Evolutionary conservation across 257 asterid species (phyloP).

Genomic region (Jacaranda mimosifolia): DNA sequence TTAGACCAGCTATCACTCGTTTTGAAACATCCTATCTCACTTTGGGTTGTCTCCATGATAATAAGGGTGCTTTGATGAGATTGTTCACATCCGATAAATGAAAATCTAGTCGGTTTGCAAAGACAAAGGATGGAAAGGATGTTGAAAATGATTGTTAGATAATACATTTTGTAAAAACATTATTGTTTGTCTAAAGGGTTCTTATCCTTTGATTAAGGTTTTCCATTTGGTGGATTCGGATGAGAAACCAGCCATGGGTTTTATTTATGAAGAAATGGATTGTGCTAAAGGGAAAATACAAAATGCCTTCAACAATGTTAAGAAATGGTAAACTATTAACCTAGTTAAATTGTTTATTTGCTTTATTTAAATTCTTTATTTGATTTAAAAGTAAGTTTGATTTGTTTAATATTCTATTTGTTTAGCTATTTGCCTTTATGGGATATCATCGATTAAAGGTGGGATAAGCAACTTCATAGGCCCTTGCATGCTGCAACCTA

Average conservation of each 20-base stretch:
- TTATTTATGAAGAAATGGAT: background rate
- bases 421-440: too few species aligned
- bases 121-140: background rate
- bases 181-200: background rate
- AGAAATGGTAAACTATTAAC: too few species aligned
- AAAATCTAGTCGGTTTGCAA: too few species aligned
- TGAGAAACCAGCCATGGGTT: background rate
- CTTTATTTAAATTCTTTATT: too few species aligned
- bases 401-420: too few species aligned
- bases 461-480: too few species aligned
- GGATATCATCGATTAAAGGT: too few species aligned
- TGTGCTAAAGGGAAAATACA: background rate
- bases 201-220: background rate
- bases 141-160: background rate
- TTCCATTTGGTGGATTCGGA: background rate
- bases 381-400: too few species aligned
- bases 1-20: background rate
- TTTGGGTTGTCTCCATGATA: background rate
- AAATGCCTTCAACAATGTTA: background rate
- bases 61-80: background rate
- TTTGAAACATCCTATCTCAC: background rate
- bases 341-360: too few species aligned
- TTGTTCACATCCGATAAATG: too few species aligned
- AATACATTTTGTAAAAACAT: background rate
- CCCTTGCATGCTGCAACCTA: too few species aligned